Percentiles rank a stretch among this genome's conserved stretches.
Conservation (phyloP, 208 protist species). For the Trypanosoma platydactyli region DNA sequence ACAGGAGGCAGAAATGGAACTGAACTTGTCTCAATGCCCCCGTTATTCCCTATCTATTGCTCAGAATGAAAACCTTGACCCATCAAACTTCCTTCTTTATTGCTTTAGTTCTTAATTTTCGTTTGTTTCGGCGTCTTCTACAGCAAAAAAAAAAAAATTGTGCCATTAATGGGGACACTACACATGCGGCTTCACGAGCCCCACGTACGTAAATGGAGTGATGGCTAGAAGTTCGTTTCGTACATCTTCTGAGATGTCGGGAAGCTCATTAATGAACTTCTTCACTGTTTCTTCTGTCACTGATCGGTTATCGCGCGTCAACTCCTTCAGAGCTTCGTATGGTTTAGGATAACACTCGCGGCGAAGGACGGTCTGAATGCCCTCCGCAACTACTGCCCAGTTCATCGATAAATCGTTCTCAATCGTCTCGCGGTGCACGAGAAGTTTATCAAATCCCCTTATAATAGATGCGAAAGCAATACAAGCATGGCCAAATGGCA, state of each 20-base stretch:
- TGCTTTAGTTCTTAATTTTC: neutral
- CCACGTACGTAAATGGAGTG: conserved; percentile 86
- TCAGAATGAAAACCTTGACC: too few species aligned
- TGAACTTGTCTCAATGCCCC: neutral
- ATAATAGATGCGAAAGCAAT: conserved; percentile 86
- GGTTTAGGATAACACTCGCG: conserved; percentile 90
- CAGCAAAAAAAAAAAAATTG: neutral
- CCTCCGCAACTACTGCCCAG: conserved; percentile 95
- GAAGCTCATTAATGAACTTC: conserved; percentile 80
- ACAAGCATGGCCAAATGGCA: conserved; percentile 88
- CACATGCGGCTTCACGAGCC: conserved; percentile 41
- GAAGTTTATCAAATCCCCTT: conserved; percentile 91
- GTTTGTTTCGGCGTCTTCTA: conserved; percentile 1
- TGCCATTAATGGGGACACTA: neutral
- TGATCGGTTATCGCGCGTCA: conserved; percentile 87
- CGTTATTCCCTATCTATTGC: too few species aligned
- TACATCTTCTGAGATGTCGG: conserved; percentile 84
- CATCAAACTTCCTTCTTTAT: neutral
- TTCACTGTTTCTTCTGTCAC: conserved; percentile 72
- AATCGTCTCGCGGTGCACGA: conserved; percentile 76
- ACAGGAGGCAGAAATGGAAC: neutral
- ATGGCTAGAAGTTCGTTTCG: conserved; percentile 87
- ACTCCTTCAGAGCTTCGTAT: conserved; percentile 93
- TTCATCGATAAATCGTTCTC: conserved; percentile 85
- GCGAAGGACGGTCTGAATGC: conserved; percentile 95